Evolutionary conservation across 371 early-diverging fungal genomes (phyloP).

Genomic region (Mortierella sp.): DNA sequence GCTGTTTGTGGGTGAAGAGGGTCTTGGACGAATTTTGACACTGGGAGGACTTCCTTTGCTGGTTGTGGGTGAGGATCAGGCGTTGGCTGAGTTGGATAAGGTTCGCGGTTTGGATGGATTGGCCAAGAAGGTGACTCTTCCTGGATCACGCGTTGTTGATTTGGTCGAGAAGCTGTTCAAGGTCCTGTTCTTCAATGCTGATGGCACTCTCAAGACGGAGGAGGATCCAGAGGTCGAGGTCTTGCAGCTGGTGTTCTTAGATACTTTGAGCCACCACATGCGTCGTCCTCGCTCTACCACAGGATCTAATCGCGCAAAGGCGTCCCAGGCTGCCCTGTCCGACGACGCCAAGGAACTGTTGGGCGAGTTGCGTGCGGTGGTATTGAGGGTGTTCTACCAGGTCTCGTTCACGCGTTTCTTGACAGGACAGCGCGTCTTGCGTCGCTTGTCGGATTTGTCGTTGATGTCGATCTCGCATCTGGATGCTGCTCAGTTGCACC

Average conservation of each 20-base stretch:
- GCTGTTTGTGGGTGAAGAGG: constrained; percentile 59
- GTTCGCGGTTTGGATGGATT: constrained; percentile 71
- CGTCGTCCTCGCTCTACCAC: constrained; percentile 20
- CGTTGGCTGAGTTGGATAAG: constrained; percentile 45
- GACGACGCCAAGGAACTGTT: constrained; percentile 44
- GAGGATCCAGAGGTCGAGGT: constrained; percentile 33
- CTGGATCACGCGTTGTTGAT: constrained; percentile 63
- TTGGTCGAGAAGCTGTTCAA: constrained; percentile 53
- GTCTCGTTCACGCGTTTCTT: constrained; percentile 6
- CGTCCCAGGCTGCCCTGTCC: neutral
- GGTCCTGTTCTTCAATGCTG: constrained; percentile 28
- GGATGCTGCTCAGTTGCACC: constrained; percentile 38
- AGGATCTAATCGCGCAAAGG: neutral
- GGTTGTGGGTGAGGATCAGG: constrained; percentile 35
- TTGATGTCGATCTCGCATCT: constrained; percentile 50
- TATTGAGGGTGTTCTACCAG: constrained; percentile 36
- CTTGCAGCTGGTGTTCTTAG: constrained; percentile 53
- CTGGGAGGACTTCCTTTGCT: constrained; percentile 60
- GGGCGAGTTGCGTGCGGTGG: constrained; percentile 29
- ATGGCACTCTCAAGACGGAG: constrained; percentile 7
- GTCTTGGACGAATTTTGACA: constrained; percentile 63
- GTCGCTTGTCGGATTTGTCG: constrained; percentile 49
- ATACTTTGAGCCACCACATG: constrained; percentile 48
- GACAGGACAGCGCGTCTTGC: constrained; percentile 33
- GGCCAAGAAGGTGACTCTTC: constrained; percentile 61